phyloP scores from a whole-genome alignment of 495 filamentous ascomycete genomes.

The Daldinia concentrica region DNA sequence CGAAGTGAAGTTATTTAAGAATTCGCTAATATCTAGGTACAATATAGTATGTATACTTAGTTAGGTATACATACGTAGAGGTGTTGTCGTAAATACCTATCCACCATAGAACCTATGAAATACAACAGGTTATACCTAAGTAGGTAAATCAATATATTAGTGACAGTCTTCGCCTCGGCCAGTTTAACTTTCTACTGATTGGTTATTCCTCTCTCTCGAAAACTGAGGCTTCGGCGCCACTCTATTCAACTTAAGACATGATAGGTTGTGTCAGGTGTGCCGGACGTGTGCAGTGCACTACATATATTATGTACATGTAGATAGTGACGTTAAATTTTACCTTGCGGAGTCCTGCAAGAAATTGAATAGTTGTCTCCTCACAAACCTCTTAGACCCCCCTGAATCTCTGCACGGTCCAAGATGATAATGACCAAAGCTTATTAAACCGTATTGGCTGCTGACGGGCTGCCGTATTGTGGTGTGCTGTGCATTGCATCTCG shows the following conservation, averaged over 20 bases:
- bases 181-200: background rate
- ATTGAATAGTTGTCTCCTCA: constrained; percentile 25
- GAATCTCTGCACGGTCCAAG: constrained; percentile 19
- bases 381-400: constrained; percentile 24
- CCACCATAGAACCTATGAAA: background rate
- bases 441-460: constrained; percentile 21
- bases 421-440: constrained; percentile 12
- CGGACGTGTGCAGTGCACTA: background rate
- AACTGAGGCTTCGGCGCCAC: constrained; percentile 6
- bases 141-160: background rate
- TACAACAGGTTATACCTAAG: background rate
- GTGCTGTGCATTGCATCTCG: constrained; percentile 37
- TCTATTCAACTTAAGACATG: constrained; percentile 1
- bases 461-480: constrained; percentile 3
- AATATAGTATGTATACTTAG: too few species aligned
- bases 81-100: background rate
- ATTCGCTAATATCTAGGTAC: background rate
- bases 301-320: background rate
- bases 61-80: too few species aligned
- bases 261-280: background rate
- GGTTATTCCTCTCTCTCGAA: background rate
- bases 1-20: background rate
- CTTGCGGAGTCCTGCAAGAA: constrained; percentile 42
- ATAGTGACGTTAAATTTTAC: constrained; percentile 14
- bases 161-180: background rate